Evolutionary conservation across 2,329 filamentous ascomycete genomes (phyloP).

Genomic region (Diaporthe batatas): DNA sequence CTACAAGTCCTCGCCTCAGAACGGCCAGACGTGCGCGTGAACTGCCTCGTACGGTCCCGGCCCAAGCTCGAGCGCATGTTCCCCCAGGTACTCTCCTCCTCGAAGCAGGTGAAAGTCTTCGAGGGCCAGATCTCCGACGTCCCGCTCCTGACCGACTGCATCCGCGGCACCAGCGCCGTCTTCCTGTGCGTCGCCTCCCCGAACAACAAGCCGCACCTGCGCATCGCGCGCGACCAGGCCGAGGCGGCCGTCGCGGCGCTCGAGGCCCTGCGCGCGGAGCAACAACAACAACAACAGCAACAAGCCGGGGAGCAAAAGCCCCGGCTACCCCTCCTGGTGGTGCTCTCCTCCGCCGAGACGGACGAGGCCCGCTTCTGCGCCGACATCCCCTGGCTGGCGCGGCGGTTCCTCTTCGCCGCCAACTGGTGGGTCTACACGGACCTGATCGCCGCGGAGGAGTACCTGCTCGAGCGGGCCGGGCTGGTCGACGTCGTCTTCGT

Average conservation of each 20-base stretch:
- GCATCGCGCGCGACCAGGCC: constrained; percentile 37
- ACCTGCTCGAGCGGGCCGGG: not conserved
- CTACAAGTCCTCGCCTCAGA: constrained; percentile 2
- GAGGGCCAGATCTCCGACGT: constrained; percentile 9
- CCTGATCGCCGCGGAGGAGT: constrained; percentile 18
- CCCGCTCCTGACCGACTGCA: constrained; percentile 26
- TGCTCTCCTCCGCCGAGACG: constrained; percentile 35
- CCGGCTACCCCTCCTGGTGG: constrained; percentile 14
- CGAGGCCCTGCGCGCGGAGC: not conserved
- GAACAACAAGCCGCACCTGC: constrained; percentile 9
- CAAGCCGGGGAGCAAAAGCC: not conserved
- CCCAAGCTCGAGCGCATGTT: constrained; percentile 23
- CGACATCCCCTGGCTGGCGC: constrained; percentile 2
- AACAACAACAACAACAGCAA: not conserved
- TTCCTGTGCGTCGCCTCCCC: constrained; percentile 31
- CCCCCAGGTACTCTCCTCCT: not conserved
- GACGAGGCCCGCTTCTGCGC: constrained; percentile 25
- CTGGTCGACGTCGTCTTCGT: constrained; percentile 29
- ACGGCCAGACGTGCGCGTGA: constrained; percentile 7
- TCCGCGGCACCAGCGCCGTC: constrained; percentile 30
- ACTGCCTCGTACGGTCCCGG: constrained; percentile 28
- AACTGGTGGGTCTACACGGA: constrained; percentile 31
- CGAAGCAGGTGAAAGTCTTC: not conserved
- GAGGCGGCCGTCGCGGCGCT: constrained; percentile 33
- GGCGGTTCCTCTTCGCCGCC: constrained; percentile 17